phyloP scores from a whole-genome alignment of 2,329 filamentous ascomycete genomes.

The Helicocarpus griseus region DNA sequence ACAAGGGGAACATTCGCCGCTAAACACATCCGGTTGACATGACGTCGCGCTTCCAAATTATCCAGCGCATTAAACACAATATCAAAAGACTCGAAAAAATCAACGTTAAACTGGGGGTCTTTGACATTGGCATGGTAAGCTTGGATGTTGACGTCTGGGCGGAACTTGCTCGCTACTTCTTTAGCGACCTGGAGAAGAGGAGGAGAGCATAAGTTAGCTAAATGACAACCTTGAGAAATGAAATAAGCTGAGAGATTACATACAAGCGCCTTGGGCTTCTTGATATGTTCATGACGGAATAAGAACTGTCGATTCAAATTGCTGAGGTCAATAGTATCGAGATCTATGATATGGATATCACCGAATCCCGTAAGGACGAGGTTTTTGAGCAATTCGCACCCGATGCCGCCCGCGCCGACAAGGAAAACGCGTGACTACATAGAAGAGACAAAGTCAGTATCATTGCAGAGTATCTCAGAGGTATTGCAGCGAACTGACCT shows the following conservation, averaged over 20 bases:
- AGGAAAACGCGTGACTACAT: slow-evolving; percentile 74
- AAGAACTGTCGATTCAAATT: slow-evolving; percentile 97
- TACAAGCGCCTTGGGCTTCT: slow-evolving; percentile 90
- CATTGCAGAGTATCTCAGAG: background rate
- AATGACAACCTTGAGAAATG: slow-evolving; percentile 7
- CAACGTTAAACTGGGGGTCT: slow-evolving; percentile 71
- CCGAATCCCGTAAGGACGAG: slow-evolving; percentile 85
- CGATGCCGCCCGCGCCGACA: slow-evolving; percentile 93
- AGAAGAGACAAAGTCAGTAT: slow-evolving; percentile 6
- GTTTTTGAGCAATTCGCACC: slow-evolving; percentile 95
- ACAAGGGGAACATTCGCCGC: slow-evolving; percentile 83
- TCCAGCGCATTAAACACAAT: slow-evolving; percentile 96
- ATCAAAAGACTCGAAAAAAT: slow-evolving; percentile 75
- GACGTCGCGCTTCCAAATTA: slow-evolving; percentile 83
- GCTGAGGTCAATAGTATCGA: slow-evolving; percentile 96
- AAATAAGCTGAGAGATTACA: slow-evolving; percentile 21
- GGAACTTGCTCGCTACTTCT: slow-evolving; percentile 82
- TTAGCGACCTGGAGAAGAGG: slow-evolving; percentile 62
- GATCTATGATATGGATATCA: slow-evolving; percentile 87
- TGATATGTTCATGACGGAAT: slow-evolving; percentile 94
- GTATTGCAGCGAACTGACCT: slow-evolving; percentile 22
- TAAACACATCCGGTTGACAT: slow-evolving; percentile 96
- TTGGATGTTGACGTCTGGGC: slow-evolving; percentile 74
- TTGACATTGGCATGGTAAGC: slow-evolving; percentile 95
- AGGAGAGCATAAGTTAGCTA: slow-evolving; percentile 11